These are phyloP conservation scores for Naganishia liquefaciens DNA, from an alignment of 1,284 basidiomycete genomes.

Conservation along the genomic window DNA sequence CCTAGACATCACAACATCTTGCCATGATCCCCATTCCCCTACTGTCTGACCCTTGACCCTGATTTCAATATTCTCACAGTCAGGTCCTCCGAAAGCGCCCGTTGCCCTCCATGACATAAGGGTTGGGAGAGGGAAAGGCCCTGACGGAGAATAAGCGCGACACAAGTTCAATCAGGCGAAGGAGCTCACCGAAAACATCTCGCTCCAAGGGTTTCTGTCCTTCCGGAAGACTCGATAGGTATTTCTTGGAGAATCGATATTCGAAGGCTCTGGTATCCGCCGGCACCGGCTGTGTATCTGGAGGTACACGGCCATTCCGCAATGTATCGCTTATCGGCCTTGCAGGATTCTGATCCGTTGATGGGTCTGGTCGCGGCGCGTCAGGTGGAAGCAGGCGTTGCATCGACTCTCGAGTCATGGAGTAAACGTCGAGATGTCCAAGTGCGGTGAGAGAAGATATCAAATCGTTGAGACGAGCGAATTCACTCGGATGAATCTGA, in stretches of 20 bases:
- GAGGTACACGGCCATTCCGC: slow-evolving; percentile 20
- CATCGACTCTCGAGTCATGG: slow-evolving; percentile 52
- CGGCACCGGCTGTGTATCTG: slow-evolving; percentile 33
- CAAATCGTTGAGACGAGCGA: slow-evolving; percentile 51
- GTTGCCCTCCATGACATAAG: slow-evolving; percentile 49
- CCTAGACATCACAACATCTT: slow-evolving; percentile 37
- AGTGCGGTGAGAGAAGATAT: slow-evolving; percentile 49
- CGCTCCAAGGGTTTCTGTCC: slow-evolving; percentile 52
- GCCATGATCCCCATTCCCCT: slow-evolving; percentile 49
- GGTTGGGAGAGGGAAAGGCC: slow-evolving; percentile 48
- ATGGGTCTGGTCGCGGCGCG: slow-evolving; percentile 30
- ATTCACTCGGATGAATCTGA: slow-evolving; percentile 42
- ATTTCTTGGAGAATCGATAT: slow-evolving; percentile 53
- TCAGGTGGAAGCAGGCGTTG: slow-evolving; percentile 50
- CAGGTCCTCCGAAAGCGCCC: slow-evolving; percentile 51
- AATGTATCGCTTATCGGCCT: slow-evolving; percentile 19
- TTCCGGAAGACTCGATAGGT: slow-evolving; percentile 49
- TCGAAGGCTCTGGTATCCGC: slow-evolving; percentile 49
- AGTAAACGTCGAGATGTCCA: slow-evolving; percentile 54
- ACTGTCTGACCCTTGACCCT: slow-evolving; percentile 37
- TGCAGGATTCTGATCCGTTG: slow-evolving; percentile 17
- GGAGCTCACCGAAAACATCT: slow-evolving; percentile 49
- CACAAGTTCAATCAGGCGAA: not conserved
- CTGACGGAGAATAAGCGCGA: slow-evolving; percentile 38
- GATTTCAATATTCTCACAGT: slow-evolving; percentile 54